These are phyloP conservation scores for Allium sativum DNA, from an alignment of 106 monocot species.

Conservation along the genomic window DNA sequence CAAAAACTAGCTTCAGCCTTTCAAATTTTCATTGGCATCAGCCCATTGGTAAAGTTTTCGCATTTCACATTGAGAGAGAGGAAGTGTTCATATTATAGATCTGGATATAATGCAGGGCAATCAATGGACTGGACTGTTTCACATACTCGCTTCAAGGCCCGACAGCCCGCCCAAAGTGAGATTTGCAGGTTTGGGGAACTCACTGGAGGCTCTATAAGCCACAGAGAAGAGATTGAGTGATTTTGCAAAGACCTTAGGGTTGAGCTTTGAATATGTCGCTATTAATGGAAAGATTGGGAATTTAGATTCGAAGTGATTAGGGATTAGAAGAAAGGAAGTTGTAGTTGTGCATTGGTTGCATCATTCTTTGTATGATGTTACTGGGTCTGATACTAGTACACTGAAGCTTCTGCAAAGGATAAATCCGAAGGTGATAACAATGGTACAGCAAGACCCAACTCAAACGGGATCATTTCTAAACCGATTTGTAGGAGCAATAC, in stretches of 20 bases:
- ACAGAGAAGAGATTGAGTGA: slow-evolving; percentile 26
- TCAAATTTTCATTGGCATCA: slow-evolving; percentile 28
- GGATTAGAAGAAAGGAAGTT: slow-evolving; percentile 8
- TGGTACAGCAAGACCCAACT: slow-evolving; percentile 31
- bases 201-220: slow-evolving; percentile 14
- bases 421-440: slow-evolving; percentile 21
- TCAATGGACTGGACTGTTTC: slow-evolving; percentile 43
- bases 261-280: slow-evolving; percentile 33
- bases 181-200: slow-evolving; percentile 24
- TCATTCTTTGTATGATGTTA: slow-evolving; percentile 28
- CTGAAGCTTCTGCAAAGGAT: slow-evolving; percentile 38
- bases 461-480: slow-evolving; percentile 21
- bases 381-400: slow-evolving; percentile 16
- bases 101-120: slow-evolving; percentile 47
- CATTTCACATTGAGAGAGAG: slow-evolving; percentile 25
- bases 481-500: slow-evolving; percentile 16
- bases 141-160: slow-evolving; percentile 25
- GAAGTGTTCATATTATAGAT: slow-evolving; percentile 30
- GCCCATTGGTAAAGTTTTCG: slow-evolving; percentile 29
- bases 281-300: slow-evolving; percentile 13
- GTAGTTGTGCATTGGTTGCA: slow-evolving; percentile 33
- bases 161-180: slow-evolving; percentile 25
- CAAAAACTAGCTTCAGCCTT: slow-evolving; percentile 15
- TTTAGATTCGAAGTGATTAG: slow-evolving; percentile 9
- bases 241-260: slow-evolving; percentile 24